Evolutionary conservation across 2,329 filamentous ascomycete species (phyloP).

Genomic region (Tolypocladium capitatum): DNA sequence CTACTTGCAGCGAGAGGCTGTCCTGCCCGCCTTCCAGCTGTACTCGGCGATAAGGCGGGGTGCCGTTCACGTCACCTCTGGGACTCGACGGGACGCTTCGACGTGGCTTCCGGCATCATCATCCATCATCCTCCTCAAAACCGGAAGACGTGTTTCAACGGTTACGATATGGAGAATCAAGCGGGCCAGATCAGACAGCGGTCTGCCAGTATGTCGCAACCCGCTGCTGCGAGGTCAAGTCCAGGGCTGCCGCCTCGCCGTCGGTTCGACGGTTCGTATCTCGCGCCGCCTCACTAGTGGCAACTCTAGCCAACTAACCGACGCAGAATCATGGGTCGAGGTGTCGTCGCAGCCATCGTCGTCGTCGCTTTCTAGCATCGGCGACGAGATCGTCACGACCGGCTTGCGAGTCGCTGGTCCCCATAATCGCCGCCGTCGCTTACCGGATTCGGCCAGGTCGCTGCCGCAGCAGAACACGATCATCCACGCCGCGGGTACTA

Average conservation of each 20-base stretch:
- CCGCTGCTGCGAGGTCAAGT: slow-evolving; percentile 14
- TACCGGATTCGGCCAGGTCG: slow-evolving; percentile 18
- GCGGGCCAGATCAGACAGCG: slow-evolving; percentile 12
- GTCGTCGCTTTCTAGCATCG: slow-evolving; percentile 75
- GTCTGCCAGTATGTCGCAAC: slow-evolving; percentile 10
- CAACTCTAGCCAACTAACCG: slow-evolving; percentile 4
- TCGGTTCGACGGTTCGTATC: slow-evolving; percentile 22
- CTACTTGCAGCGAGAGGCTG: not conserved
- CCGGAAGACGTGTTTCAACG: not conserved
- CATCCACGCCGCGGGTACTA: slow-evolving; percentile 35
- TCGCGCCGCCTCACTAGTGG: not conserved
- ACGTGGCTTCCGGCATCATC: not conserved
- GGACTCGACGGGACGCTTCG: not conserved
- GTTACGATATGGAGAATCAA: slow-evolving; percentile 14
- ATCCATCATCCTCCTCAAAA: not conserved
- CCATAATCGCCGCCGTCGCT: slow-evolving; percentile 46
- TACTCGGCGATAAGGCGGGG: not conserved
- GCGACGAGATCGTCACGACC: slow-evolving; percentile 82
- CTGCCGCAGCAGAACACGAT: slow-evolving; percentile 26
- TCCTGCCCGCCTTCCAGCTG: not conserved
- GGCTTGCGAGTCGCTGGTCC: slow-evolving; percentile 64
- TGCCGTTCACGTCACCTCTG: not conserved
- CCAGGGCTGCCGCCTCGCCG: slow-evolving; percentile 18
- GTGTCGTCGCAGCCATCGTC: slow-evolving; percentile 86
- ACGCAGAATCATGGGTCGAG: slow-evolving; percentile 88